Conservation (phyloP, 2,329 filamentous ascomycete genomes). For the Alternaria arbusti region DNA sequence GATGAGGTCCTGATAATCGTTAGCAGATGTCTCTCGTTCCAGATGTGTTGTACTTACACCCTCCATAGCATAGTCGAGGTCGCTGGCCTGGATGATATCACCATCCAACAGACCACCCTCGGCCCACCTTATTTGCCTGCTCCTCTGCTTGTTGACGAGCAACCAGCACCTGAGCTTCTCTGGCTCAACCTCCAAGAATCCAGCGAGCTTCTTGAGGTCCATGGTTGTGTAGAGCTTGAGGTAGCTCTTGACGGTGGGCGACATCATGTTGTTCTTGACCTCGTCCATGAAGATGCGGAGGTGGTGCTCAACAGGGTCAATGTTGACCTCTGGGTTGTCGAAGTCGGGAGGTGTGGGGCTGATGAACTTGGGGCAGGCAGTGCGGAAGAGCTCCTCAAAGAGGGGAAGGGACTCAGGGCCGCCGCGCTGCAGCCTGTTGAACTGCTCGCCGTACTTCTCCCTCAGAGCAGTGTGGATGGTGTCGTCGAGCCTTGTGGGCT, state of each 20-base stretch:
- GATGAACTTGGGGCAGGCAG: constrained; percentile 99
- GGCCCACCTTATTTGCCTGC: constrained; percentile 92
- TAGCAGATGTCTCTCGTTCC: constrained; percentile 19
- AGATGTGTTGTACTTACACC: constrained; percentile 67
- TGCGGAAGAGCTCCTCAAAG: constrained; percentile 97
- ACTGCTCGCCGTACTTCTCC: constrained; percentile 99
- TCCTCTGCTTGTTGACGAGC: constrained; percentile 97
- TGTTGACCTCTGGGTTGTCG: constrained; percentile 92
- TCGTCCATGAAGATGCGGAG: constrained; percentile 99
- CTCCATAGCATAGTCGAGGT: constrained; percentile 96
- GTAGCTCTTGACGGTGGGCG: constrained; percentile 97
- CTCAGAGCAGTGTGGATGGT: constrained; percentile 97
- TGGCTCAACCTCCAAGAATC: constrained; percentile 96
- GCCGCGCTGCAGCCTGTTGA: constrained; percentile 93
- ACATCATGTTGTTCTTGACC: constrained; percentile 99
- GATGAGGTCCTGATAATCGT: constrained; percentile 76
- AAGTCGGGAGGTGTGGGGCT: constrained; percentile 96
- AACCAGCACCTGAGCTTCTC: constrained; percentile 94
- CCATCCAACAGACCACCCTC: constrained; percentile 90
- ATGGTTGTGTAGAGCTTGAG: constrained; percentile 99
- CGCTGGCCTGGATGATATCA: constrained; percentile 89
- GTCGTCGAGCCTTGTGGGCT: constrained; percentile 95
- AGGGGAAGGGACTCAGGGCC: constrained; percentile 94
- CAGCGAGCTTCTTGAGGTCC: constrained; percentile 97
- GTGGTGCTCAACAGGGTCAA: constrained; percentile 97